Percentiles rank a stretch among this genome's conserved stretches.
phyloP scores from a whole-genome alignment of 1,139 yeast species.

The Hanseniaspora gamundiae region DNA sequence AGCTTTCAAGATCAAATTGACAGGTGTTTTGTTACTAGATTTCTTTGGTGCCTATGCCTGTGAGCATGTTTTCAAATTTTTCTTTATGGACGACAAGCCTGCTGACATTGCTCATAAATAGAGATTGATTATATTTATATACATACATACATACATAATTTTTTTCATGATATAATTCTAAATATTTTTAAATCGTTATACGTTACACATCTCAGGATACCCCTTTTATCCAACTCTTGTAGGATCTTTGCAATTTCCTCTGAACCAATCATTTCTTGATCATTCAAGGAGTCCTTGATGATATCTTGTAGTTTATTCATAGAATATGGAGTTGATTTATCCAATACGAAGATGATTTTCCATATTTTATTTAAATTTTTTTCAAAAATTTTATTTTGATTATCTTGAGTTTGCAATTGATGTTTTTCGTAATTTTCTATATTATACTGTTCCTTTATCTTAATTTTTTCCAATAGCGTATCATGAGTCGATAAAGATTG shows the following conservation, averaged over 20 bases:
- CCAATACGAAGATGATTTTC: background rate
- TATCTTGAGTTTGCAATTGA: background rate
- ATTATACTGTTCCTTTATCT: background rate
- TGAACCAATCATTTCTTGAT: background rate
- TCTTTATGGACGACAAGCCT: constrained; percentile 84
- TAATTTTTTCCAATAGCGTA: background rate
- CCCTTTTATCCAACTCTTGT: background rate
- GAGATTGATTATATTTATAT: background rate
- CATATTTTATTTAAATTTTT: background rate
- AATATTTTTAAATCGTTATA: background rate
- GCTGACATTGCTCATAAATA: constrained; percentile 63
- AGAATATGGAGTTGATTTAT: background rate
- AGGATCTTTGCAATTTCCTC: background rate
- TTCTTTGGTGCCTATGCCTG: constrained; percentile 68
- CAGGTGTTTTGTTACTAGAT: constrained; percentile 62
- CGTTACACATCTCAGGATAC: background rate
- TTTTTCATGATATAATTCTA: background rate
- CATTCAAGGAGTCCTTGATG: background rate
- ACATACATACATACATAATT: background rate
- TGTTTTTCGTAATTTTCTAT: background rate
- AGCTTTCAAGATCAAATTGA: constrained; percentile 67
- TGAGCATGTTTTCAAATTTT: constrained; percentile 65
- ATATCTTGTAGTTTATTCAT: background rate
- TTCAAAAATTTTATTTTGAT: background rate
- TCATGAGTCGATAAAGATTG: background rate